These are phyloP conservation scores for Arabidopsis arenosa DNA, from an alignment of 345 rosid species.

Conservation along the genomic window DNA sequence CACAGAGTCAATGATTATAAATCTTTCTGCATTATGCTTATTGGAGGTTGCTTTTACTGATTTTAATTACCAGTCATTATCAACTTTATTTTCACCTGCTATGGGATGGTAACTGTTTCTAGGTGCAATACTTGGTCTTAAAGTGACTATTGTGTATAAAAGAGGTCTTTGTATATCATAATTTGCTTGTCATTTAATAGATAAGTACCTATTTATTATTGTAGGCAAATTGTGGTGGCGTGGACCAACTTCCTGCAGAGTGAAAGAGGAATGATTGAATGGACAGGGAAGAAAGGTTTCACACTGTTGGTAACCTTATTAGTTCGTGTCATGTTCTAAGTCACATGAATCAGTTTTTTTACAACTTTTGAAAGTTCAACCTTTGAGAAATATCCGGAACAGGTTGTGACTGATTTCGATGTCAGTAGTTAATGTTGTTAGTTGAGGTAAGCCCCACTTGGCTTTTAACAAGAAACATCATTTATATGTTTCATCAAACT, in stretches of 20 bases:
- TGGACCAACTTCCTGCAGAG: conserved; percentile 22
- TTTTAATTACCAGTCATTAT: no score
- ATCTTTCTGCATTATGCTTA: no score
- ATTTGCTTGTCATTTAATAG: conserved; percentile 22
- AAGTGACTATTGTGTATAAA: background rate
- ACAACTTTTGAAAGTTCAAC: conserved; percentile 22
- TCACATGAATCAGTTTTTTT: conserved; percentile 41
- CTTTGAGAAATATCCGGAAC: conserved; percentile 30
- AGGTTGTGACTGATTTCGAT: conserved; percentile 12
- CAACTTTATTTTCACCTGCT: no score
- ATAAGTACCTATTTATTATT: background rate
- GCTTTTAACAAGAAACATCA: conserved; percentile 22
- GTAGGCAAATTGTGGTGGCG: conserved; percentile 31
- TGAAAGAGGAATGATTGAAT: conserved; percentile 35
- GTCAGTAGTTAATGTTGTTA: conserved; percentile 34
- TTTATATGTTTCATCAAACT: conserved; percentile 35
- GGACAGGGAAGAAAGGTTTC: conserved; percentile 34
- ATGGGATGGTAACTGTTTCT: no score
- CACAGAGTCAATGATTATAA: no score
- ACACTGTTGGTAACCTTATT: conserved; percentile 23
- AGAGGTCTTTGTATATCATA: background rate
- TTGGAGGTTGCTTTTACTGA: no score
- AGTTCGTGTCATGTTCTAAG: conserved; percentile 41
- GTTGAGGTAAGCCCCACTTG: conserved; percentile 35
- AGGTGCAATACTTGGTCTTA: no score